Evolutionary conservation across 495 filamentous ascomycete species (phyloP).

Genomic region (Aspergillus avenaceus): DNA sequence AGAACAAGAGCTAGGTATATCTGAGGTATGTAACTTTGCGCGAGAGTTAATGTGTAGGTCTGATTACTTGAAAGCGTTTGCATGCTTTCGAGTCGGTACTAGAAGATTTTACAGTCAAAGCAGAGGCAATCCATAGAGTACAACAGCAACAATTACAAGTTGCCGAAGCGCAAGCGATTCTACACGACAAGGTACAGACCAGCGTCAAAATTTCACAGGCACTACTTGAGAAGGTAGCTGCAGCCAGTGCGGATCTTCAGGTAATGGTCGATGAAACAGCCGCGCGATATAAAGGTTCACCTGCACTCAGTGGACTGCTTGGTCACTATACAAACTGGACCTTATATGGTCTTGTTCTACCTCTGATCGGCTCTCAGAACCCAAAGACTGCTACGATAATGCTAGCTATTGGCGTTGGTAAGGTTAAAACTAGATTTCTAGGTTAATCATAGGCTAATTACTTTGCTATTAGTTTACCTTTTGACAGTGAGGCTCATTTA

Average conservation of each 20-base stretch:
- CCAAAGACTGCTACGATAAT: constrained; percentile 16
- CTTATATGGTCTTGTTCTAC: constrained; percentile 19
- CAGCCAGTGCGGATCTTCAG: constrained; percentile 38
- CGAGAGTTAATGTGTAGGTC: not conserved
- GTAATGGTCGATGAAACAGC: constrained; percentile 36
- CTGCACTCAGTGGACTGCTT: constrained; percentile 16
- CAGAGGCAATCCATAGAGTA: constrained; percentile 29
- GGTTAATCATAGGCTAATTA: not conserved
- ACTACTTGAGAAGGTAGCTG: constrained; percentile 34
- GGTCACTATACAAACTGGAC: constrained; percentile 23
- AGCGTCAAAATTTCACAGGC: constrained; percentile 33
- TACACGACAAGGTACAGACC: constrained; percentile 30
- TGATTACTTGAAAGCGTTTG: constrained; percentile 30
- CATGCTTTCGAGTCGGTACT: constrained; percentile 31
- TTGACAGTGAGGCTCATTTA: not conserved
- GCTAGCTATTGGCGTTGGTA: constrained; percentile 20
- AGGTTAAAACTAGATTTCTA: not conserved
- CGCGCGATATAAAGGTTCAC: constrained; percentile 26
- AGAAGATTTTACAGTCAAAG: constrained; percentile 29
- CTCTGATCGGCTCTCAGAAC: constrained; percentile 23
- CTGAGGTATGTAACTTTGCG: constrained; percentile 24
- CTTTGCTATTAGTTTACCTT: not conserved
- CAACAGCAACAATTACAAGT: constrained; percentile 37
- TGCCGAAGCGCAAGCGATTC: constrained; percentile 25
- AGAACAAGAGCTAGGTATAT: constrained; percentile 28